Evolutionary conservation across 2,329 filamentous ascomycete genomes (phyloP).

Genomic region (Dactylellina leptospora): DNA sequence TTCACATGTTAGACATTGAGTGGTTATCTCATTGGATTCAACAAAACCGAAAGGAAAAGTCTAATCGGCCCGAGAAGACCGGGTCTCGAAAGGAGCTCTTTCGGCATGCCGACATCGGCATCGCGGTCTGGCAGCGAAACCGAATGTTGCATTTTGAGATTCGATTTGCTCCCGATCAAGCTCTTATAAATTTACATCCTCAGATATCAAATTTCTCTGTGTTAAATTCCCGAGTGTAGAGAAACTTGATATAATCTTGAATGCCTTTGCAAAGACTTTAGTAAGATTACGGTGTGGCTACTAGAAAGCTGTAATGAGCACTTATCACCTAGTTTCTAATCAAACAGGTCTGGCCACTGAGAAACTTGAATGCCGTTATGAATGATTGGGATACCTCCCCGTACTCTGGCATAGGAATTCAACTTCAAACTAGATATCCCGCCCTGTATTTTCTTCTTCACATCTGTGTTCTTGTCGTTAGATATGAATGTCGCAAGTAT

Average conservation of each 20-base stretch:
- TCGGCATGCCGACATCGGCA: constrained; percentile 41
- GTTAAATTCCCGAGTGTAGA: no score
- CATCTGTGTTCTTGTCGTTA: not conserved
- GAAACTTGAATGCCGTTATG: not conserved
- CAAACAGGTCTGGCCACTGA: not conserved
- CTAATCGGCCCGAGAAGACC: constrained; percentile 36
- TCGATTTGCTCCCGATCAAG: no score
- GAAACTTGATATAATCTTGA: no score
- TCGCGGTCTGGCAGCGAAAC: not conserved
- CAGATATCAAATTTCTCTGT: no score
- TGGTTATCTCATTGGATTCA: not conserved
- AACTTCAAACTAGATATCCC: constrained; percentile 1
- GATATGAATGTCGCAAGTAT: constrained; percentile 11
- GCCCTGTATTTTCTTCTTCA: not conserved
- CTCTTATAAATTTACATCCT: no score
- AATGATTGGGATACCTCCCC: not conserved
- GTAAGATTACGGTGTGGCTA: no score
- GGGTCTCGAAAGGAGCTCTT: constrained; percentile 28
- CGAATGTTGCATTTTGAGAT: no score
- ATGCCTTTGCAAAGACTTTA: no score
- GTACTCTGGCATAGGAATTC: not conserved
- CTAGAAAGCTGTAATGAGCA: no score
- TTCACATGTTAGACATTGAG: constrained; percentile 9
- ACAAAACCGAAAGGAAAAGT: no score
- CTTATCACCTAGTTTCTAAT: no score